Conservation (phyloP, 1,139 yeast species). For the Pichia sp. region DNA sequence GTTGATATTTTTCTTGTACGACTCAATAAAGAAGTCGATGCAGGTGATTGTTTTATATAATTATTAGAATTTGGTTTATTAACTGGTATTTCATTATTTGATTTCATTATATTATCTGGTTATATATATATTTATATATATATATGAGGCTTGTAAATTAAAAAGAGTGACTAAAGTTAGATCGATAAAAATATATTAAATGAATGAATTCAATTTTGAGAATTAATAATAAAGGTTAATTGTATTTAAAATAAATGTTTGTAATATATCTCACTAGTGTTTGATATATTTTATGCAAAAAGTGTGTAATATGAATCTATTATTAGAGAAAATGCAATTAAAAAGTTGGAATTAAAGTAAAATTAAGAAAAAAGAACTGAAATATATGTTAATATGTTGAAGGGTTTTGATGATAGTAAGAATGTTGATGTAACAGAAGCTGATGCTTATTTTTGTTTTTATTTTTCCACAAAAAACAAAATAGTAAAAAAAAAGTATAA, state of each 20-base stretch:
- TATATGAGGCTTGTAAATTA: neutral
- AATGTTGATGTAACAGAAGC: no score
- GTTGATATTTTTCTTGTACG: conserved; percentile 19
- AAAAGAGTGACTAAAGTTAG: conserved; percentile 11
- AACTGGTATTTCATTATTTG: conserved; percentile 5
- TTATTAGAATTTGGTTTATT: neutral
- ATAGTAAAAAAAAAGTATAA: no score
- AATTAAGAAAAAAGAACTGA: neutral
- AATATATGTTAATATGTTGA: no score
- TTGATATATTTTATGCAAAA: neutral
- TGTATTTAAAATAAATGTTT: neutral
- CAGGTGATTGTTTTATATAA: neutral
- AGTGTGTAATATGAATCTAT: no score
- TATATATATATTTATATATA: no score
- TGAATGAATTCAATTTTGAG: neutral
- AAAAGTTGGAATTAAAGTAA: neutral
- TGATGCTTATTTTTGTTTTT: no score
- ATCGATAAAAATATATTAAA: neutral
- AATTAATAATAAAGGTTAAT: neutral
- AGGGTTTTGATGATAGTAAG: no score
- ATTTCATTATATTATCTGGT: neutral
- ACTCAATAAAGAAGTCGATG: conserved; percentile 9
- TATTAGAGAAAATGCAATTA: neutral
- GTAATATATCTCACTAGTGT: neutral
- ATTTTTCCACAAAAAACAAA: no score